Conservation (phyloP, 2,329 filamentous ascomycete species). For the Raffaelea albimanens region DNA sequence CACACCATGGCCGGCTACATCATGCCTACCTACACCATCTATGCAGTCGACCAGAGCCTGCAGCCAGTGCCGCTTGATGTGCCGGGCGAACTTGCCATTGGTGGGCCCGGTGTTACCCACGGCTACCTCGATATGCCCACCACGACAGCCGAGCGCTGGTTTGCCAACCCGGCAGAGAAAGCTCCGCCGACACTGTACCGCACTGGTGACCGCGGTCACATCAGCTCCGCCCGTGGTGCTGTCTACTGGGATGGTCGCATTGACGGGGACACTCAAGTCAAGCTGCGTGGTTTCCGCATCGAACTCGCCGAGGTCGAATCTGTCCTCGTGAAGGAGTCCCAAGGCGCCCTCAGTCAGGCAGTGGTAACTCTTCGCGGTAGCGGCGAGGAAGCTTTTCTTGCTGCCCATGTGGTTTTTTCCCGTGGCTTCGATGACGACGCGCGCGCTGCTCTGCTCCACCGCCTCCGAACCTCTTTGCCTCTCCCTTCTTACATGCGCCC, state of each 20-base stretch:
- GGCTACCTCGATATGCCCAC: conserved; percentile 31
- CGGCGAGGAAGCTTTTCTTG: conserved; percentile 13
- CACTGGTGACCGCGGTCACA: conserved; percentile 49
- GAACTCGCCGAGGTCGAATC: conserved; percentile 36
- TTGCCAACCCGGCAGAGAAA: conserved; percentile 18
- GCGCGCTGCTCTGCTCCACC: background rate
- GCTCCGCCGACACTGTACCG: conserved; percentile 37
- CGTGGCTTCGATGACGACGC: background rate
- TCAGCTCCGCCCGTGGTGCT: conserved; percentile 39
- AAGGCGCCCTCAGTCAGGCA: background rate
- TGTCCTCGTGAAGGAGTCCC: conserved; percentile 31
- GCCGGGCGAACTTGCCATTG: conserved; percentile 29
- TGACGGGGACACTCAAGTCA: conserved; percentile 48
- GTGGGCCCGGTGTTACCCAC: conserved; percentile 27
- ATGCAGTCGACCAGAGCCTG: conserved; percentile 25
- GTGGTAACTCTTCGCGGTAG: conserved; percentile 4
- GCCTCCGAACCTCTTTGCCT: background rate
- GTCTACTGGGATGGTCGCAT: conserved; percentile 43
- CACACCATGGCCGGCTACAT: background rate
- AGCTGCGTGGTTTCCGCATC: conserved; percentile 53
- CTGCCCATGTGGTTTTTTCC: conserved; percentile 19
- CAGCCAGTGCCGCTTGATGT: conserved; percentile 23
- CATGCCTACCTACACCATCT: conserved; percentile 23
- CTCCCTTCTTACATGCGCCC: background rate
- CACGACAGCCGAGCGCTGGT: conserved; percentile 13